Evolutionary conservation across 306 rosid genomes (phyloP), one percentile per base, ranked within the genome.

Genomic region (Trichosanthes truncata): DNA sequence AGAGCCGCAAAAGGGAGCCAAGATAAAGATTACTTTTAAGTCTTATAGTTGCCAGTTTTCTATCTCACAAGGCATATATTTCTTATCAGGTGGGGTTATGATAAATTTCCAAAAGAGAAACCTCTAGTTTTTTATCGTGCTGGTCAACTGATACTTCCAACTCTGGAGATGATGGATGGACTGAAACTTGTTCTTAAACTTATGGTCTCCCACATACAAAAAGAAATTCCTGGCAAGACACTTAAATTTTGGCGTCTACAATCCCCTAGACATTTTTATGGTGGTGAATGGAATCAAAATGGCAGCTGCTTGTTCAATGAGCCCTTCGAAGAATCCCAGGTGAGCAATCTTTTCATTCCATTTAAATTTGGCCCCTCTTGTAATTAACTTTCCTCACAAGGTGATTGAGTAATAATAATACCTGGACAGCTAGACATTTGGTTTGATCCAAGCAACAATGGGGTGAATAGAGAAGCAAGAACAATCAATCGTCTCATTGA

Each of bases 221-320:
- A 88, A 56, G 83, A 89, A 61, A 74, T 91, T 80, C 97, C 93
- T n/a, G 25, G 60, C 48, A 86, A 82, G 76, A 87, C 93, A 12
- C 88, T 88, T 51, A 94, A 89, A 85, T 85, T 92, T 80, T 94
- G 98, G 97, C 92, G 96, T 63, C 87, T 88, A 72, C 93, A 92
- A 84, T 94, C 95, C 17, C 97, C 97, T 29, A 88, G 96, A 84
- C 97, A 94, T 82, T 94, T 94, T 79, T 81, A 88, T 68, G 97
- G 97, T 20, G 97, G 97, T 63, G 95, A 92, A 3, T 94, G 97
- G 98, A 94, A 94, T 84, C 97, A 91, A 86, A 94, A 92, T 41
- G 97, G 94, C 26, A 94, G 97, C 80, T 92, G 98, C 89, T 75
- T 89, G 89, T 91, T 91, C 82, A 83, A 83, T 84, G 89, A 89